Evolutionary conservation across 352 stramenopile species (phyloP).

Genomic region (Thalassiosira sp.): DNA sequence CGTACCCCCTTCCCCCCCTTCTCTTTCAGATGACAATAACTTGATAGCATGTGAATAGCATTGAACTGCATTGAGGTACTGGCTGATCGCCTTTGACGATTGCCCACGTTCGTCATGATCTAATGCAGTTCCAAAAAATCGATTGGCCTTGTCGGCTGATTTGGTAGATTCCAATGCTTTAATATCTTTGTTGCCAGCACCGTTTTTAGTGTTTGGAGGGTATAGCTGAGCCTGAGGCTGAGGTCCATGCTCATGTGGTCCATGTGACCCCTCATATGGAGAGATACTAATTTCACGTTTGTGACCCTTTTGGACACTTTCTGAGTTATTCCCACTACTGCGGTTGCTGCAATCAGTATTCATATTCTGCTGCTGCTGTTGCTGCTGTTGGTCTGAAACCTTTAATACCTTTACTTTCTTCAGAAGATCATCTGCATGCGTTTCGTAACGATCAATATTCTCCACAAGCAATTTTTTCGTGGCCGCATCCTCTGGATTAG

Average conservation of each 20-base stretch:
- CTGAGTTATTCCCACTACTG: not conserved
- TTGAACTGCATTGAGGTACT: slow-evolving; percentile 57
- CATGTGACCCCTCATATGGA: slow-evolving; percentile 9
- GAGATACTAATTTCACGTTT: not conserved
- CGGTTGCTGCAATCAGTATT: not conserved
- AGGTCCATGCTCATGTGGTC: too few relatives aligned
- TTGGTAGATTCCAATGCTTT: slow-evolving; percentile 18
- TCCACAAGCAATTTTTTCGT: slow-evolving; percentile 44
- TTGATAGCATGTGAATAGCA: slow-evolving; percentile 54
- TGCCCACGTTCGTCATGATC: slow-evolving; percentile 54
- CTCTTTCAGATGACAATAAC: slow-evolving; percentile 8
- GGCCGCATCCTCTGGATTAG: slow-evolving; percentile 8
- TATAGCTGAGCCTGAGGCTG: too few relatives aligned
- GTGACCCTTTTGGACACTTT: not conserved
- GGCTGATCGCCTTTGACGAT: slow-evolving; percentile 23
- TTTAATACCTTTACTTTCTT: slow-evolving; percentile 30
- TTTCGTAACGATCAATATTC: slow-evolving; percentile 64
- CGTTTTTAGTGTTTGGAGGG: not conserved
- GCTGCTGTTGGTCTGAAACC: not conserved
- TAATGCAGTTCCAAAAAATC: slow-evolving; percentile 41
- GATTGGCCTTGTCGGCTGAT: slow-evolving; percentile 38
- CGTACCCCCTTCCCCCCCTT: not conserved
- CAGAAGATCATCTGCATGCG: slow-evolving; percentile 30
- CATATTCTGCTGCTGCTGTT: slow-evolving; percentile 16
- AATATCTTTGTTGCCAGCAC: not conserved